Evolutionary conservation across 2,329 filamentous ascomycete species (phyloP), one percentile per base, ranked within the genome.

Genomic region (Nannizzia gypsea): DNA sequence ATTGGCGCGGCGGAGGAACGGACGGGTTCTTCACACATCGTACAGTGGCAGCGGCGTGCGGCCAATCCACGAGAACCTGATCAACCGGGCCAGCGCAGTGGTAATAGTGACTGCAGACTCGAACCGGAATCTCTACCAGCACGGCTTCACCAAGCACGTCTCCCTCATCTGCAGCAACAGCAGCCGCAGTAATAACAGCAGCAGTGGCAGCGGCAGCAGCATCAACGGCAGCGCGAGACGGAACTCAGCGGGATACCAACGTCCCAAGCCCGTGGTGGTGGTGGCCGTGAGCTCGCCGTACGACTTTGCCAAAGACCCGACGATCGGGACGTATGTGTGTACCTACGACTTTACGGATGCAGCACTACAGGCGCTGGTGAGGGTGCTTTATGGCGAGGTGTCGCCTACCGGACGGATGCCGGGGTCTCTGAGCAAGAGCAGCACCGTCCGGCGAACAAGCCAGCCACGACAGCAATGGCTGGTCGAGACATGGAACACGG

Each of bases 261-360:
- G 77, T 8, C 42, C 64, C 5, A 96, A 95, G 73, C 89, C 91
- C 0, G 76, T 96, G 40, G 85, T 96, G 24, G 92, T 96, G 2
- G 87, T 96, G 6, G 88, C 92, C 0, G 91, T 95, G 65, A 96
- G 90, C 73, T 96, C 91, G 0, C 92, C 92, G 0, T 97, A 96
- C 72, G 92, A 97, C 71, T 97, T 97, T 71, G 90, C 90, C 50
- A 90, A 92, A 82, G 92, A 97, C 68, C 87, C 87, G 64, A 85
- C 85, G 0, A 92, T 97, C 44, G 88, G 89, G 4, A 96, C 91
- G 0, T 96, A 96, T 67, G 81, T 97, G 44, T 96, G 92, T 76
- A 96, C 91, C 0, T 96, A 95, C 71, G 91, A 96, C 74, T 96
- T 96, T 68, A 96, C 92, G 0, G 92, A 96, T 67, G 92, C 88